phyloP scores from a whole-genome alignment of 345 rosid species.

The Erucastrum elatum region DNA sequence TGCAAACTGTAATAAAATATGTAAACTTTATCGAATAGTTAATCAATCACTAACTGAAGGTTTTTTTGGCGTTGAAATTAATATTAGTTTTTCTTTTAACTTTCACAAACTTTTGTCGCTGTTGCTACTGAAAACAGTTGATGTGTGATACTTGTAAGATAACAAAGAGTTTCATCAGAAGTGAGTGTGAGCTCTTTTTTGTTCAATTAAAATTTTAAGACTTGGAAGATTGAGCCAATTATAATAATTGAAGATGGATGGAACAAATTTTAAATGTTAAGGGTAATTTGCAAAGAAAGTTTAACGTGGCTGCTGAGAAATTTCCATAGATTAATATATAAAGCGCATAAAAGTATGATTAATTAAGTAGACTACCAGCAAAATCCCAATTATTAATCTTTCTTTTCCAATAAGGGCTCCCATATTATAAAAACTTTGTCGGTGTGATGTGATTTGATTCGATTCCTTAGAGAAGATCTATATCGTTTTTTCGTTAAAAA shows the following conservation, averaged over 20 bases:
- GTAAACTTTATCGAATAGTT: background rate
- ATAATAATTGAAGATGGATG: background rate
- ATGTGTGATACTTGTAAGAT: conserved; percentile 2
- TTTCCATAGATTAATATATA: background rate
- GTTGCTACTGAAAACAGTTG: background rate
- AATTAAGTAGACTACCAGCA: background rate
- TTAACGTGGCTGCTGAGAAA: background rate
- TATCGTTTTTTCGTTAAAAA: too few relatives aligned
- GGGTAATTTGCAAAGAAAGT: background rate
- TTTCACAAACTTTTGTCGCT: conserved; percentile 7
- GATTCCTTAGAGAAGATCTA: too few relatives aligned
- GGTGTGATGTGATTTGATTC: too few relatives aligned
- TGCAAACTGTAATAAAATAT: conserved; percentile 25
- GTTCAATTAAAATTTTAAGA: background rate
- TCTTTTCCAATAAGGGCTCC: background rate
- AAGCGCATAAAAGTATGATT: background rate
- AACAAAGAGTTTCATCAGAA: conserved; percentile 4
- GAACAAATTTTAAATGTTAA: background rate
- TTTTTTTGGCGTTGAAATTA: background rate
- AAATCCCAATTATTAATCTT: background rate
- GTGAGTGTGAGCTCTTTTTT: conserved; percentile 17
- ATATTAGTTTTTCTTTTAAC: background rate
- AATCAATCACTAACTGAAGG: background rate
- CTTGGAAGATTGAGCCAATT: background rate
- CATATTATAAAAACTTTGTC: background rate